Conservation (phyloP, 306 rosid genomes). For the Cicer yamashitae region DNA sequence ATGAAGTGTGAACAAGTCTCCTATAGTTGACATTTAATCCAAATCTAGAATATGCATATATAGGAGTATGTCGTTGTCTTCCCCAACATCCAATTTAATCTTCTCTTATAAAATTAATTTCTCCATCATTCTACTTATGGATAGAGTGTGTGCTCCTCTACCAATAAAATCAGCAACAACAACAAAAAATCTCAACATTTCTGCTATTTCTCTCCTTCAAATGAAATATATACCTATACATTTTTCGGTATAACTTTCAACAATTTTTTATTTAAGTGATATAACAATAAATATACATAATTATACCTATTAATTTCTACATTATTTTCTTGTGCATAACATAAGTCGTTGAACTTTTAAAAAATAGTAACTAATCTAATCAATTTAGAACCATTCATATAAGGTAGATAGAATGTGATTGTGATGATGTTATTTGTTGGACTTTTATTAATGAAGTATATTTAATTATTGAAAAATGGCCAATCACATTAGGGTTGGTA, state of each 20-base stretch:
- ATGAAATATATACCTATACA: not conserved
- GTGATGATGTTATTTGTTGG: too few species aligned
- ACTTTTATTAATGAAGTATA: too few species aligned
- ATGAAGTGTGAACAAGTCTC: conserved; percentile 30
- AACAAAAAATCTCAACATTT: not conserved
- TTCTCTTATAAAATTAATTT: conserved; percentile 14
- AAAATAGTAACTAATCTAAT: too few species aligned
- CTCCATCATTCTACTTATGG: conserved; percentile 33
- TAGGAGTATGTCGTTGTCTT: conserved; percentile 15
- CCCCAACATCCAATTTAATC: conserved; percentile 41
- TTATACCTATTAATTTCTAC: not conserved
- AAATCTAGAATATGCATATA: conserved; percentile 33
- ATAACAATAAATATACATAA: not conserved
- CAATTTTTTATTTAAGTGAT: not conserved
- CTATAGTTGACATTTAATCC: conserved; percentile 29
- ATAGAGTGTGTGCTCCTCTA: not conserved
- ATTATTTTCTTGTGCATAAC: too few species aligned
- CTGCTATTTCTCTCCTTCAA: not conserved
- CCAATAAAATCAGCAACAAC: conserved; percentile 42
- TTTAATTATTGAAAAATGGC: too few species aligned
- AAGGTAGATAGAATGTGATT: too few species aligned
- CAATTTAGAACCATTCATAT: too few species aligned
- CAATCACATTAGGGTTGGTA: too few species aligned
- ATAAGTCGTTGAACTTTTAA: not conserved
- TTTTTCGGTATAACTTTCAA: conserved; percentile 1